Conservation (phyloP, 2,329 filamentous ascomycete species). For the Trichoderma sp. region DNA sequence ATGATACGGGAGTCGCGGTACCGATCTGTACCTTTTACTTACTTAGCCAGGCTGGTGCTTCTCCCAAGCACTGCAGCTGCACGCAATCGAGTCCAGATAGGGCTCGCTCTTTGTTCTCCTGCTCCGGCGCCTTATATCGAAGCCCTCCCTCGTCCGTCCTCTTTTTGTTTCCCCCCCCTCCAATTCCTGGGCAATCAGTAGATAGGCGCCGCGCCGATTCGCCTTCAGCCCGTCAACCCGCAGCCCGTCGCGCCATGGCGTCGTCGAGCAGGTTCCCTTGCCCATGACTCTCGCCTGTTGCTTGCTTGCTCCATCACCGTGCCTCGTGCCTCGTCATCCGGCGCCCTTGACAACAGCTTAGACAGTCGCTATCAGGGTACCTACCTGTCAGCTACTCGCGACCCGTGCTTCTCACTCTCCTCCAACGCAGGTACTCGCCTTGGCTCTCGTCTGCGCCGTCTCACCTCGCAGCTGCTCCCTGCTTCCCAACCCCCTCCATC, state of each 20-base stretch:
- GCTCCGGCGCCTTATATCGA: slow-evolving; percentile 12
- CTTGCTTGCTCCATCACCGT: background rate
- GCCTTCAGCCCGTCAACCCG: background rate
- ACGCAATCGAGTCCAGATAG: no score
- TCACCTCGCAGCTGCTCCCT: no score
- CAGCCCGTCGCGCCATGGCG: slow-evolving; percentile 11
- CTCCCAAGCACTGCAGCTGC: no score
- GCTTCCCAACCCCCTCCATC: background rate
- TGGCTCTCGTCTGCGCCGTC: no score
- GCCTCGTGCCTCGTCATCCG: background rate
- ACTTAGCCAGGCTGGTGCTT: background rate
- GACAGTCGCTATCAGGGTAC: no score
- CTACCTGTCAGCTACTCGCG: background rate
- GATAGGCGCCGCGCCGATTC: slow-evolving; percentile 8
- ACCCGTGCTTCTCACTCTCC: background rate
- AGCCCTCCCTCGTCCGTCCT: background rate
- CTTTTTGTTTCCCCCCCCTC: no score
- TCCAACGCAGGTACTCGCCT: background rate
- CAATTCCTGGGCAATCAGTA: background rate
- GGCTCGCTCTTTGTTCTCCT: no score
- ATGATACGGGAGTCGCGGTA: background rate
- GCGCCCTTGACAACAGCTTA: background rate
- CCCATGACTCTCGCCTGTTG: slow-evolving; percentile 9
- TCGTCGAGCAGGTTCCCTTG: slow-evolving; percentile 14
- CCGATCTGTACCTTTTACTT: background rate